Evolutionary conservation across 1,139 yeast genomes (phyloP).

Genomic region (Yamadazyma trypodendri): DNA sequence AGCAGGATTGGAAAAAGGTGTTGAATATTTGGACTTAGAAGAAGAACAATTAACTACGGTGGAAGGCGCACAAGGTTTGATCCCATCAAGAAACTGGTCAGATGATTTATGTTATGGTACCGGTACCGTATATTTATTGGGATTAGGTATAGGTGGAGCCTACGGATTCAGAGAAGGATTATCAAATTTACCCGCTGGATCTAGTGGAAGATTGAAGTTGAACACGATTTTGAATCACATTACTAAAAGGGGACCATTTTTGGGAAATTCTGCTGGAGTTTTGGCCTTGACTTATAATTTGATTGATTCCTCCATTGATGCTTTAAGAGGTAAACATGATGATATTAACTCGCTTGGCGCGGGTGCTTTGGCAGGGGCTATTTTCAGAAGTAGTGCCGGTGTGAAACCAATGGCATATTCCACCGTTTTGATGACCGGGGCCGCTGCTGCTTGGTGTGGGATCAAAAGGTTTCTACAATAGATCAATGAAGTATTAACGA

Average conservation of each 20-base stretch:
- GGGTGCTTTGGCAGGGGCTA: slow-evolving; percentile 90
- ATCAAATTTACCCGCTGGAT: slow-evolving; percentile 66
- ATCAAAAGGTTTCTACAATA: slow-evolving; percentile 52
- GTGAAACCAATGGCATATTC: slow-evolving; percentile 84
- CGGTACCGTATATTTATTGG: slow-evolving; percentile 86
- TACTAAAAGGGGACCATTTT: slow-evolving; percentile 92
- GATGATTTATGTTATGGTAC: slow-evolving; percentile 98
- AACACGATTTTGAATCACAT: slow-evolving; percentile 89
- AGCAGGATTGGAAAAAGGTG: slow-evolving; percentile 86
- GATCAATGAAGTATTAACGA: slow-evolving; percentile 5
- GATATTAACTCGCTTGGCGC: slow-evolving; percentile 79
- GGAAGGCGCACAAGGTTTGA: slow-evolving; percentile 86
- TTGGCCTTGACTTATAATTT: slow-evolving; percentile 86
- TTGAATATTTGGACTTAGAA: slow-evolving; percentile 88
- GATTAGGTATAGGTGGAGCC: slow-evolving; percentile 79
- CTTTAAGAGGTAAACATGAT: slow-evolving; percentile 85
- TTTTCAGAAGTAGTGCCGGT: slow-evolving; percentile 86
- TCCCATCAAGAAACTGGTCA: slow-evolving; percentile 95
- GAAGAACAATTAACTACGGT: slow-evolving; percentile 67
- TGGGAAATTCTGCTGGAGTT: slow-evolving; percentile 95
- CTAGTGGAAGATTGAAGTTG: slow-evolving; percentile 74
- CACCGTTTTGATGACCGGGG: slow-evolving; percentile 81
- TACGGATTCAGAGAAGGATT: slow-evolving; percentile 88
- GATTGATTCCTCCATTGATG: slow-evolving; percentile 76
- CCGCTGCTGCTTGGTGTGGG: slow-evolving; percentile 93